Evolutionary conservation across 179 eudicot genomes (phyloP), one percentile per base, ranked within the genome.

Genomic region (Actinidia chinensis): DNA sequence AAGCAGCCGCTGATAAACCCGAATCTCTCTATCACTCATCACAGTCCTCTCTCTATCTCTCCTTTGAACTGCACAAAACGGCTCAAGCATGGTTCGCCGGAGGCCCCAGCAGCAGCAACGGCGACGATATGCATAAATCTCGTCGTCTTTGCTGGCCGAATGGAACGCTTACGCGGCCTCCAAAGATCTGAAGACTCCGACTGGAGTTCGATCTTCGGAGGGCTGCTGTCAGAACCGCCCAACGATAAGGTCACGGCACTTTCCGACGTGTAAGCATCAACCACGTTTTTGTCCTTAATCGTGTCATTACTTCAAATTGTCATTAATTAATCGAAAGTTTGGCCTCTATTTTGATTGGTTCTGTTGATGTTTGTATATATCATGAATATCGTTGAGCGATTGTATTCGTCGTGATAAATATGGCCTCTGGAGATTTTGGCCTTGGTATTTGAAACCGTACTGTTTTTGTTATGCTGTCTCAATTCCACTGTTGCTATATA

Each of bases 81-180:
- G 89, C 89, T 18, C 89, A 86, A 65, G 76, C 82, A 20, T 88
- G 91, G 91, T 88, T 88, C 83, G 42, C 87, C 11, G 91, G 89
- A 36, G 91, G 91, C 2, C 91, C 91, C 9, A 85, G 88, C 74
- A 54, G 50, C 58, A 74, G 67, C 75, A 55, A 11, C 69, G 46
- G 6, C 46, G 42, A 42, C 79, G 87, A 83, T 83, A 83, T 71
- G 9, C 79, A 76, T 67, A 76, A 80, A 44, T 23, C 83, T 20
- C 90, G 48, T 46, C 92, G 73, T 90, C 93, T 51, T 83, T 91
- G 42, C 86, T 91, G 13, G 89, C 91, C 33, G 94, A 90, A 28
- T 90, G 94, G 94, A 90, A 90, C 83, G 87, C 94, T 8, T 90
- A 90, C 71, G 88, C 94, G 5, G 83, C 91, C 9, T 46, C 92